Percentiles rank a stretch among this genome's conserved stretches.
These are phyloP conservation scores for Hypoxylon sp. DNA, from an alignment of 2,329 filamentous ascomycete genomes.

Conservation along the genomic window DNA sequence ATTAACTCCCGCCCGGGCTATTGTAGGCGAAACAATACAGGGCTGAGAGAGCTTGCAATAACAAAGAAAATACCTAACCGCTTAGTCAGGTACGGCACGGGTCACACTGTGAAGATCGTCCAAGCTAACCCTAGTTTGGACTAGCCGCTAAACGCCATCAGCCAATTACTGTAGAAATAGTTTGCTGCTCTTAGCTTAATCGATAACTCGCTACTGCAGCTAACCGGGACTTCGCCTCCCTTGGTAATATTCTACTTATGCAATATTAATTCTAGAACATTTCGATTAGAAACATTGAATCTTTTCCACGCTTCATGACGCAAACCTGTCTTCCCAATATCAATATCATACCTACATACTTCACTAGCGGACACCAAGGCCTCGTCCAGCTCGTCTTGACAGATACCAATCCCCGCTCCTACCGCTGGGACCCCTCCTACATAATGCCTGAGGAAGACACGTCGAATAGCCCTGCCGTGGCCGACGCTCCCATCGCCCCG, in stretches of 20 bases:
- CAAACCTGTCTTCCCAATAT: slow-evolving; percentile 11
- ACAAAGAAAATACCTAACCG: slow-evolving; percentile 5
- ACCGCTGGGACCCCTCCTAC: not conserved
- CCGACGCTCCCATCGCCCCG: slow-evolving; percentile 57
- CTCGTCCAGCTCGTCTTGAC: not conserved
- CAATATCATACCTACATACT: slow-evolving; percentile 2
- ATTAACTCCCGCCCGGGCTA: slow-evolving; percentile 22
- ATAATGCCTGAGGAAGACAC: slow-evolving; percentile 41
- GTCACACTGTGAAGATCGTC: slow-evolving; percentile 29
- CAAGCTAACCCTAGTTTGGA: slow-evolving; percentile 1
- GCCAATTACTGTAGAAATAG: slow-evolving; percentile 1
- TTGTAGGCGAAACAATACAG: slow-evolving; percentile 14
- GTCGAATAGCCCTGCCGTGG: slow-evolving; percentile 25
- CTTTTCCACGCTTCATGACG: slow-evolving; percentile 15
- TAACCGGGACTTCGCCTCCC: not conserved
- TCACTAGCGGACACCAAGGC: not conserved
- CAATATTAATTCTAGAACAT: slow-evolving; percentile 30
- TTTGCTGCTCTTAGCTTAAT: not conserved
- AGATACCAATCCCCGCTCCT: not conserved
- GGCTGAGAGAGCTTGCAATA: slow-evolving; percentile 24
- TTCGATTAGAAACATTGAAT: slow-evolving; percentile 26
- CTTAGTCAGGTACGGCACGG: slow-evolving; percentile 11
- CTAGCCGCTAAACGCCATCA: not conserved
- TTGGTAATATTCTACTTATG: slow-evolving; percentile 13
- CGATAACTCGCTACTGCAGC: not conserved